Base-by-base conservation (phyloP, 177 flowering plant species). In the Viscum album region DNA sequence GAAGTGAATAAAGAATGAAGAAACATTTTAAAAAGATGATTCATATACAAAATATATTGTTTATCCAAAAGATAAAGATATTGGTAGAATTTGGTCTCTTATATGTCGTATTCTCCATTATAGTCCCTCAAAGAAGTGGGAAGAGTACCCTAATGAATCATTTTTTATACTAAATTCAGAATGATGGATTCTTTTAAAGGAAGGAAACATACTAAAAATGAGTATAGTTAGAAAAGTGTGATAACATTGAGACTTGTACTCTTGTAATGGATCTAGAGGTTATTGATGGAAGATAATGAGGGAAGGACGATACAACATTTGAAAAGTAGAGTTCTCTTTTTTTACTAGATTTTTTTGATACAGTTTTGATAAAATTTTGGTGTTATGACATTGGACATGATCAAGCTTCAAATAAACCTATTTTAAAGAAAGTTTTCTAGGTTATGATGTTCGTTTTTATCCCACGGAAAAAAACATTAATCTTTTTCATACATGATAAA, bases 351-450 rank as follows among this genome's bases (percentile, higher is more conserved):
- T 89, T 95, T 73, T 93, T 98, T 63, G 99, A 95, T 74, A 89
- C 92, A 73, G 97, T 95, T 63, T 86, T 95, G 15, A 90, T 95
- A 77, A 95, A 95, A 80, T 92, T 95, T 97, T 95, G 99, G 99
- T 95, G 99, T 69, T 97, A 92, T 87, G 99, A 95, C 71, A 92
- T 95, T 77, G 99, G 99, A 34, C 90, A 98, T 75, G 99, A 95
- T 72, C 98, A 95, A 73, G 99, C 99, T 76, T 97, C 99, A 66
- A 95, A 95, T 80, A 95, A 92, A 75, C 99, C 99, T 73, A 97
- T 95, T 75, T 68, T 95, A 24, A 95, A 89, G 79, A 95, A 93
- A 64, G 99, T 95, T 33, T 92, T 95, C 75, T 98, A 95, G 99
- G 99, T 90, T 67, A 95, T 95, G 99, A 86, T 92, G 96, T 81